A percentile compares a stretch with the other conserved stretches of the same genome.
These are phyloP conservation scores for Eutypa lata DNA, from an alignment of 2,329 filamentous ascomycete species.

Conservation along the genomic window DNA sequence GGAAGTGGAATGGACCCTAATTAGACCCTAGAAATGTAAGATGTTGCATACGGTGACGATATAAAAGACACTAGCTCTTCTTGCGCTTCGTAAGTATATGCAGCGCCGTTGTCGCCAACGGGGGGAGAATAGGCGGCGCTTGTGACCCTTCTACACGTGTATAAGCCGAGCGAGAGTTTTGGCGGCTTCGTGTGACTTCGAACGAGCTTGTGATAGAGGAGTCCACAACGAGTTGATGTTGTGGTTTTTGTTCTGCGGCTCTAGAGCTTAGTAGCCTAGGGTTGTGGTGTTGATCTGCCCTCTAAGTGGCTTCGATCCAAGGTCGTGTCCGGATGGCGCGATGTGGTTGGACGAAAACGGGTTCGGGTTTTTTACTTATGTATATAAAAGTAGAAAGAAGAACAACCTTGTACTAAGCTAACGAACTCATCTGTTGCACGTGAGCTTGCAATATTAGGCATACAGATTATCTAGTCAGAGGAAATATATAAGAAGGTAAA, in stretches of 20 bases:
- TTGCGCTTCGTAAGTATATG: not conserved
- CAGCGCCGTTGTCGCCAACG: not conserved
- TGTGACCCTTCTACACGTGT: not conserved
- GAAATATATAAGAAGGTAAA: not conserved
- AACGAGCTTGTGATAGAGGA: slow-evolving; percentile 13
- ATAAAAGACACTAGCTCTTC: not conserved
- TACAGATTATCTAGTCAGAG: not conserved
- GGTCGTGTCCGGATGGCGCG: slow-evolving; percentile 26
- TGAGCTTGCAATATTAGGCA: not conserved
- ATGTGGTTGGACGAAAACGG: slow-evolving; percentile 28
- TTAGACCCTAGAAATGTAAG: not conserved
- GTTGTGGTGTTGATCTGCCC: slow-evolving; percentile 13
- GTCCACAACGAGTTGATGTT: not conserved
- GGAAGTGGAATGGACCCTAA: not conserved
- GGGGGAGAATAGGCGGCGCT: not conserved
- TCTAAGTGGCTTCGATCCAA: slow-evolving; percentile 22
- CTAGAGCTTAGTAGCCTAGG: slow-evolving; percentile 10
- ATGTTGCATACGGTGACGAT: not conserved
- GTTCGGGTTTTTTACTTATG: no score
- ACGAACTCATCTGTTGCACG: not conserved
- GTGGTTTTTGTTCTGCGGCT: not conserved
- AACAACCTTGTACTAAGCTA: no score
- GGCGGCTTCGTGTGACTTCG: slow-evolving; percentile 14
- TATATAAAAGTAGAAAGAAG: no score
- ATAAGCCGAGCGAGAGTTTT: not conserved